Conservation (phyloP, 192 early-diverging fungal species). For the Diversispora epigaea region DNA sequence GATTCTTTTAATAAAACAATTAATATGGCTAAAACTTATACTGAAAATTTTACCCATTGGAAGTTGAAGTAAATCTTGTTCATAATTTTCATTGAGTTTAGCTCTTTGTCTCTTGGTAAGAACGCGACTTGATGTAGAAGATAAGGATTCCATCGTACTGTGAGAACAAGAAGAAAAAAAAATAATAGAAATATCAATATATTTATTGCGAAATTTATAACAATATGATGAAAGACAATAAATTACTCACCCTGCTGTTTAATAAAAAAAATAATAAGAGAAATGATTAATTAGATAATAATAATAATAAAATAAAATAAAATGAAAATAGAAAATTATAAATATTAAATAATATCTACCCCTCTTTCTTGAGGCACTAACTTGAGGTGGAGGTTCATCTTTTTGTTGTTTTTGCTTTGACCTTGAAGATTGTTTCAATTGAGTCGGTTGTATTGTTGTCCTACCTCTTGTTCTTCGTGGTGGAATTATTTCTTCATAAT, state of each 20-base stretch:
- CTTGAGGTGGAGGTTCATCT: neutral
- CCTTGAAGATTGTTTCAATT: neutral
- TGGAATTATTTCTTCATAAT: neutral
- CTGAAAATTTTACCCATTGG: constrained; percentile 52
- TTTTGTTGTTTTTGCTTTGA: constrained; percentile 1
- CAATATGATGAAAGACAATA: neutral
- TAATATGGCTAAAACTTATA: neutral
- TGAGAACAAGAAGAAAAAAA: constrained; percentile 23
- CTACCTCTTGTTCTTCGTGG: constrained; percentile 35
- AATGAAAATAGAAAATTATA: neutral
- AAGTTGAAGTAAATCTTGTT: constrained; percentile 67
- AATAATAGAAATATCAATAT: neutral
- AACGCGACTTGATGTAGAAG: constrained; percentile 38
- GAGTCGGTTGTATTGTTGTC: neutral
- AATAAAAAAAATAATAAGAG: neutral
- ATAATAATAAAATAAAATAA: neutral
- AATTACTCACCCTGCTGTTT: neutral
- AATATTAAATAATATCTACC: constrained; percentile 6
- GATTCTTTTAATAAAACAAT: too few relatives aligned
- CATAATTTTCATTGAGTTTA: constrained; percentile 55
- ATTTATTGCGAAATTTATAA: neutral
- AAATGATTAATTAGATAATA: neutral
- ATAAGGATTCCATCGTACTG: constrained; percentile 40
- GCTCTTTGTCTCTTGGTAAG: constrained; percentile 74
- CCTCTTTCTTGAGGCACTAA: constrained; percentile 5